Conservation (phyloP, 2,329 filamentous ascomycete genomes). For the Fusarium circinatum region DNA sequence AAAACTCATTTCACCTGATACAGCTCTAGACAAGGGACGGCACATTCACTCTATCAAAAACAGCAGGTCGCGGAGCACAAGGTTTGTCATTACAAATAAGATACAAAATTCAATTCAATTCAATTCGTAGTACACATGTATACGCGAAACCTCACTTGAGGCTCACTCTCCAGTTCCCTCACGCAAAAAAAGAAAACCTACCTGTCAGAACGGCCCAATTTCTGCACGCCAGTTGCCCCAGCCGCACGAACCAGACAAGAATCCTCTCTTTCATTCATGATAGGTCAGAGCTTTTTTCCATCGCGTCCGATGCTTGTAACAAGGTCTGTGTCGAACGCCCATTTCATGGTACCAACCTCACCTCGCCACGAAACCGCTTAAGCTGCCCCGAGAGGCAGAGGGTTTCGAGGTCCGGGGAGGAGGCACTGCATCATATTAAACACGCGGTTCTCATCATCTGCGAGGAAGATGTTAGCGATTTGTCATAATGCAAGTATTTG, state of each 20-base stretch:
- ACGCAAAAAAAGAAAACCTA: slow-evolving; percentile 1
- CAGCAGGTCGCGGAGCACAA: not conserved
- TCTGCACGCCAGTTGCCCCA: slow-evolving; percentile 12
- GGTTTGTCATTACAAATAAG: not conserved
- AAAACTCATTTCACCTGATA: slow-evolving; percentile 29
- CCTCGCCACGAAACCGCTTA: slow-evolving; percentile 82
- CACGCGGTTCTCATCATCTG: slow-evolving; percentile 99
- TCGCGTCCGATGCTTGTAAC: slow-evolving; percentile 93
- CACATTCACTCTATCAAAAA: not conserved
- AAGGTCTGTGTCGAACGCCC: slow-evolving; percentile 99
- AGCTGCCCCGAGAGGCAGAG: slow-evolving; percentile 80
- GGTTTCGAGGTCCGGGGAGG: slow-evolving; percentile 76
- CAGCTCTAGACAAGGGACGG: not conserved
- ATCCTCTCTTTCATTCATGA: slow-evolving; percentile 52
- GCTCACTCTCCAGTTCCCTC: not conserved
- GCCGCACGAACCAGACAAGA: slow-evolving; percentile 20
- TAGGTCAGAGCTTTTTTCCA: slow-evolving; percentile 94
- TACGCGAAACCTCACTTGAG: slow-evolving; percentile 10
- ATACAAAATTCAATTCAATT: not conserved
- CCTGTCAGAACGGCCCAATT: slow-evolving; percentile 9
- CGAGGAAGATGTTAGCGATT: slow-evolving; percentile 45
- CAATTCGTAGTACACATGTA: not conserved
- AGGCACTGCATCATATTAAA: slow-evolving; percentile 83
- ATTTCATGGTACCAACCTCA: slow-evolving; percentile 84
- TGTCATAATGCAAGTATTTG: not conserved